Base-by-base conservation (phyloP, 2,329 filamentous ascomycete genomes). In the Alternaria postmessia region DNA sequence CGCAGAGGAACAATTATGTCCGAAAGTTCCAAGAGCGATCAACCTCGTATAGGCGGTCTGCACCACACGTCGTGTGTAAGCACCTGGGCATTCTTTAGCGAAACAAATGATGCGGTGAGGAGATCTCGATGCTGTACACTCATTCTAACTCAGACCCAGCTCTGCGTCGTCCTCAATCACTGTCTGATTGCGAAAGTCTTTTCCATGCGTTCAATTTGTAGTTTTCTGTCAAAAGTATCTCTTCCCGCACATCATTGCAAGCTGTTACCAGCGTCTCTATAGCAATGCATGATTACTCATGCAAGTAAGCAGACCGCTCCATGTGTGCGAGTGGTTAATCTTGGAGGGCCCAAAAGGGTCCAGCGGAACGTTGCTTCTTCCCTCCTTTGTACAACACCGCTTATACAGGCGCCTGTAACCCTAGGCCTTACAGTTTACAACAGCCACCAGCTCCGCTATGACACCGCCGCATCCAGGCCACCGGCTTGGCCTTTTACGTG, bases 361-460 rank as follows among this genome's bases (percentile, higher is more conserved):
- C 41, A 48, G 22, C 14, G 34, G 56, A 41, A 41, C 22, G 18
- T 43, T 51, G 18, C 38, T 39, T 42, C 38, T 26, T 39, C 14
- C 30, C 44, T 26, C 3, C 42, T 39, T 12, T 28, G 24, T 20
- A 18, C 22, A 49, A 34, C 30, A 36, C 46, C 20, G 46, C 32
- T 18, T 24, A 49, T 24, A 49, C 14, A 18, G 46, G 46, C 46
- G 46, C 16, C 30, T 49, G 46, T 49, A 49, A 11, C 20, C 36
- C 32, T 49, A 14, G 46, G 46, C 30, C 20, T 49, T 26, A n/a
- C 30, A 49, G 46, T 16, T 38, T 34, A 38, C 32, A 24, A 22
- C 30, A 30, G n/a, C 42, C 34, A 51, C 20, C 24, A 44, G 46
- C 54, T 22, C 36, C 51, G 51, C 42, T 24, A 47, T 20, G 39